Conservation (phyloP, 805 yeast species). For the fission yeast (Schizosaccharomyces pombe) region DNA sequence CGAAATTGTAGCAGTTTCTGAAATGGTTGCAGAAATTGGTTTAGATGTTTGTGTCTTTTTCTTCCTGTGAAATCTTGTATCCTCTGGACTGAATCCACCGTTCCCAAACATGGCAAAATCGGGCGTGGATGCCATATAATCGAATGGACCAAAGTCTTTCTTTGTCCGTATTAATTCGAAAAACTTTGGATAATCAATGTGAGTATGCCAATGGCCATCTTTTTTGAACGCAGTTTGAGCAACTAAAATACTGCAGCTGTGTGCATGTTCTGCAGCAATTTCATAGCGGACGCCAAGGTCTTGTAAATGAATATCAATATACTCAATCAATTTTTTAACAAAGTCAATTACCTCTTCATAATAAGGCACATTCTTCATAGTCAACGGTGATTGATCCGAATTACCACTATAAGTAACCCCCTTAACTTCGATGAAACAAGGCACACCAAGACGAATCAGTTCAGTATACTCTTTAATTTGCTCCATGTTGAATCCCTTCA, state of each 20-base stretch:
- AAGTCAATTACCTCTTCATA: conserved; percentile 70
- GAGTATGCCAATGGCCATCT: conserved; percentile 63
- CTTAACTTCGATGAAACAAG: conserved; percentile 75
- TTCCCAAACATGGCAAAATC: conserved; percentile 80
- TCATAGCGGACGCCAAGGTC: conserved; percentile 26
- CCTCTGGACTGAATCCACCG: conserved; percentile 80
- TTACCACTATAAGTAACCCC: conserved; percentile 94
- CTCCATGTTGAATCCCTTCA: conserved; percentile 75
- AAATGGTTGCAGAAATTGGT: background rate
- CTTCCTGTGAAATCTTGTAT: conserved; percentile 26
- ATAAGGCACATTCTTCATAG: conserved; percentile 89
- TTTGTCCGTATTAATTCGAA: conserved; percentile 50
- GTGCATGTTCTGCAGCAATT: conserved; percentile 87
- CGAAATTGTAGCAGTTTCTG: background rate
- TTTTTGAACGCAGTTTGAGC: conserved; percentile 53
- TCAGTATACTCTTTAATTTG: conserved; percentile 68
- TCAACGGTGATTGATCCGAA: conserved; percentile 68
- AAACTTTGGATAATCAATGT: conserved; percentile 57
- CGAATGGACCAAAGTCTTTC: conserved; percentile 47
- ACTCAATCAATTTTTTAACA: conserved; percentile 38
- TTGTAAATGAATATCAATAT: conserved; percentile 18
- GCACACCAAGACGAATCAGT: conserved; percentile 55
- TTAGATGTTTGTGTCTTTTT: background rate
- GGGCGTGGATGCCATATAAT: conserved; percentile 62
- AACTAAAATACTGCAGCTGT: conserved; percentile 71